Conservation (phyloP, 2,329 filamentous ascomycete species). For the Diplodia intermedia region DNA sequence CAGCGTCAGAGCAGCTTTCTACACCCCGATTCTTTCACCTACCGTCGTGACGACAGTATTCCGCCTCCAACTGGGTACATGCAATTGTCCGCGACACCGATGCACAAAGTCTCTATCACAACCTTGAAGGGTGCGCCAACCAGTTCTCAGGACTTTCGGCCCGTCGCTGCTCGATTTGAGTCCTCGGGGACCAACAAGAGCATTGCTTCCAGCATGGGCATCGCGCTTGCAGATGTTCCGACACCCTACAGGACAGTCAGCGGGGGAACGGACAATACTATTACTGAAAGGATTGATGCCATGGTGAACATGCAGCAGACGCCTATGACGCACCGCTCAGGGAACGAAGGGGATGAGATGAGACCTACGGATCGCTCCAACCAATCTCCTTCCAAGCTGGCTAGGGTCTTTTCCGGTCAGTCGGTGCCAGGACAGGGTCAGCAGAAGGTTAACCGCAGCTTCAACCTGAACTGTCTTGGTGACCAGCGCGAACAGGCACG, state of each 20-base stretch:
- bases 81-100: not conserved
- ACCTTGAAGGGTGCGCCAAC: conserved; percentile 18
- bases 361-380: conserved; percentile 1
- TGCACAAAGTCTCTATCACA: conserved; percentile 3
- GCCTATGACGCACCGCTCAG: conserved; percentile 28
- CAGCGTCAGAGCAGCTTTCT: conserved; percentile 17
- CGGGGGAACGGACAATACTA: conserved; percentile 1
- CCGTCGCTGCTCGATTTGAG: conserved; percentile 7
- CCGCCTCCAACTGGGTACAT: not conserved
- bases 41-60: not conserved
- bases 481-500: conserved; percentile 35
- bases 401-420: conserved; percentile 34
- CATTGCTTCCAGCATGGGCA: conserved; percentile 26
- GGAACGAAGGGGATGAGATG: conserved; percentile 25
- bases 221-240: conserved; percentile 7
- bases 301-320: conserved; percentile 4
- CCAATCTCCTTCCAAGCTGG: conserved; percentile 37
- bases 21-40: conserved; percentile 1
- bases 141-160: not conserved
- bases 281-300: conserved; percentile 15
- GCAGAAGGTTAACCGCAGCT: conserved; percentile 41
- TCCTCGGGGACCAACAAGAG: conserved; percentile 21
- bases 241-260: conserved; percentile 6
- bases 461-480: conserved; percentile 37
- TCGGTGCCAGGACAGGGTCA: conserved; percentile 37